Evolutionary conservation across 1,139 yeast genomes (phyloP), one percentile per base, ranked within the genome.

Genomic region (Protomyces lactucae-debilis): DNA sequence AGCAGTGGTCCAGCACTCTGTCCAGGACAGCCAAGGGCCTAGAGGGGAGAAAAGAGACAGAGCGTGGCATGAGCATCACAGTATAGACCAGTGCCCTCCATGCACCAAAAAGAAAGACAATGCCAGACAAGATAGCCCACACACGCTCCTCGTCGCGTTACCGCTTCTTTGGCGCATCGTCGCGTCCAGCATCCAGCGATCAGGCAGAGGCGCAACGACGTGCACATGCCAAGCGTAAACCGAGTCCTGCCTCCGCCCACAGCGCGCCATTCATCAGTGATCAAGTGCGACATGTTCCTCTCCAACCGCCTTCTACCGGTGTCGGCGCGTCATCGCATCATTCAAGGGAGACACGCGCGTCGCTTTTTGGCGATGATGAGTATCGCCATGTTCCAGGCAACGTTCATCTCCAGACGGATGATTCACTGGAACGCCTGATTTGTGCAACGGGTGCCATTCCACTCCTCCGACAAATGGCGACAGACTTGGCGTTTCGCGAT

Each of bases 401-500:
- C 67, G 70, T 77, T 32, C 79, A 77, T 66, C 68, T 74, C 23
- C 69, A 74, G 1, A 68, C 76, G 1, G 77, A 79, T 65, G 72
- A 69, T 32, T 71, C 77, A 12, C 72, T 78, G 16, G 72, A 75
- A 25, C 72, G 75, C 10, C 77, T 80, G 64, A 75, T 82, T 4
- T 71, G 71, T 1, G 73, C 79, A 35, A 75, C 77, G 64, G 83
- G 84, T 25, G 77, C 82, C 0, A 72, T 76, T 4, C 72, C 73
- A 1, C 76, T 82, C 35, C 77, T 82, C 3, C 75, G 80, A 45
- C 85, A 82, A 69, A 72, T 83, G 36, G 81, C 84, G 0, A 69
- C 76, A 0, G 85, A 83, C 67, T 71, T 83, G 65, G 81, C 83
- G 0, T 75, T 76, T 51, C 77, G 82, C 54, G 85, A 83, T 66